Evolutionary conservation across 129 eudicot species (phyloP), one percentile per base, ranked within the genome.

Genomic region (Kitagawia praeruptora): DNA sequence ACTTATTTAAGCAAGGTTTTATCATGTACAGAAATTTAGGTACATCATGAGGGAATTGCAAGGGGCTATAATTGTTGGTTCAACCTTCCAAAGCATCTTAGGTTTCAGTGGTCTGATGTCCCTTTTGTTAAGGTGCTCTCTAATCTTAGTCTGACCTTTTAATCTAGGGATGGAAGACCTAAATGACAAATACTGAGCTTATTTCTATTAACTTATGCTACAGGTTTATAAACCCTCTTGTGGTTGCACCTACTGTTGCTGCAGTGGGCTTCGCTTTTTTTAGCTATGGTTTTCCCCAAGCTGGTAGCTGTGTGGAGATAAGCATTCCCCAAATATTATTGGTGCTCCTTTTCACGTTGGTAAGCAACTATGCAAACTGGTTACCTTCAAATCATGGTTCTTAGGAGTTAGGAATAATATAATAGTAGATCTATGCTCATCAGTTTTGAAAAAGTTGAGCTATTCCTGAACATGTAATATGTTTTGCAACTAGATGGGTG

Each of bases 211-310:
- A 14, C 23, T 72, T 51, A 39, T 54, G 21, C 31, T 84, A 83
- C 91, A 94, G 98, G 89, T 85, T 92, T 64, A 89, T 95, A 87
- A 95, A 95, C 86, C 99, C 97, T 16, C 87, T 95, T 69, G 99
- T 95, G 53, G 95, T 95, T 81, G 97, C 96, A 76, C 97, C 99
- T 70, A 95, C 99, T 37, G 82, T 90, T 81, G 96, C 87, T 27
- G 90, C 97, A 15, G 87, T 95, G 63, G 99, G 99, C 31, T 87
- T 95, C 74, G 94, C 99, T 39, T 95, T 92, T 85, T 89, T 95
- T 79, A 89, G 96, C 90, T 92, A 88, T 51, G 97, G 96, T 82
- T 95, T 95, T 80, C 97, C 99, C 79, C 99, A 90, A 81, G 99
- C 99, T 34, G 97, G 99, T 85, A 91, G 85, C 73, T 95, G 99